Evolutionary conservation across 805 yeast genomes (phyloP), one percentile per base, ranked within the genome.

Genomic region (Zygotorulaspora danielsina): DNA sequence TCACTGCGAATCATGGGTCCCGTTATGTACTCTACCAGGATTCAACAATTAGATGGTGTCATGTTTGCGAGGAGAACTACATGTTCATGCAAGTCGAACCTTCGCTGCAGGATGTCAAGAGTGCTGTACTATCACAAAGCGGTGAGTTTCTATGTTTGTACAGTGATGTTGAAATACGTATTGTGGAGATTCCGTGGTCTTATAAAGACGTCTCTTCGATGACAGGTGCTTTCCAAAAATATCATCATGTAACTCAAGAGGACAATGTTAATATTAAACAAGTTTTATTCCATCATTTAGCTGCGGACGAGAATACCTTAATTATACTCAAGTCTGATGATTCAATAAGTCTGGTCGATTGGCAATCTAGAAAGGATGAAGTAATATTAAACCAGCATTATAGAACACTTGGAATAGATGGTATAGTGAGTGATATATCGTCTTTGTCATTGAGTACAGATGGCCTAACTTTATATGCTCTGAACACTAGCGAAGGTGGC

Each of bases 381-480:
- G 13, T 32, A 19, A 25, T 44, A 6, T 21, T 42, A 20, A 47
- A 47, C 22, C 35, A 32, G 8, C 32, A 30, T n/a, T 33, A 40
- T 12, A 45, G 39, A 15, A 30, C 50, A 1, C 43, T 56, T 26
- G 59, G 63, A 27, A 28, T 53, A 21, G 51, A 51, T n/a, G 41
- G 42, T 17, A 41, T 43, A 13, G 41, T 57, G 4, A 44, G 46
- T 4, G 52, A 49, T 29, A 51, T 61, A 15, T 36, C 36, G 6
- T 45, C 52, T 17, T 44, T 61, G 8, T 30, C 46, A 6, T 57
- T 63, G 20, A 48, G 63, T 32, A 34, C 45, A 13, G 81, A 80
- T 9, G 67, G 70, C 2, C 50, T 81, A 36, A 71, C 84, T 0
- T 59, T 83, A 15, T 78, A 73, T 50, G 53, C 80, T 6, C 50